Percentiles rank a stretch among this genome's conserved stretches.
Conservation (phyloP, 179 eudicot genomes). For the Beta lomatogona region DNA sequence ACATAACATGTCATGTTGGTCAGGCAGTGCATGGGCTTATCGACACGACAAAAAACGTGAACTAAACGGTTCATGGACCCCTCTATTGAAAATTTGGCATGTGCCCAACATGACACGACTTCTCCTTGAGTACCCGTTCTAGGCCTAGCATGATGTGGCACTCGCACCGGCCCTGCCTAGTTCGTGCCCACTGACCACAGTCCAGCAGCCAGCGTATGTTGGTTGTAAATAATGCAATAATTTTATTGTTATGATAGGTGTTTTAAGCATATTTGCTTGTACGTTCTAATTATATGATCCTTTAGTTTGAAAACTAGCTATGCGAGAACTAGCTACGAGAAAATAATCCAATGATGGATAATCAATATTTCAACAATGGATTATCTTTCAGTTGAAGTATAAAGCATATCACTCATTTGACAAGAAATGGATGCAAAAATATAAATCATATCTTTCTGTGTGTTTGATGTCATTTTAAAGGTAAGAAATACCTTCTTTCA, state of each 20-base stretch:
- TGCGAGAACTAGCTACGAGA: background rate
- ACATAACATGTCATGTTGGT: no score
- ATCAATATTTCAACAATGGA: background rate
- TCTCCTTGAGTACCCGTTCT: no score
- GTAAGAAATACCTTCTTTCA: background rate
- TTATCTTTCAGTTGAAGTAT: background rate
- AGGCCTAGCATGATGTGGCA: no score
- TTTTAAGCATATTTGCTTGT: background rate
- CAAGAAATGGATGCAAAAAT: background rate
- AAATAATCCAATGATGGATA: background rate
- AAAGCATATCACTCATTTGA: background rate
- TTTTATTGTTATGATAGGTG: background rate
- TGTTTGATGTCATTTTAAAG: constrained; percentile 20
- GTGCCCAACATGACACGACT: no score
- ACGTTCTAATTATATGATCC: background rate
- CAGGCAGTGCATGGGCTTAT: no score
- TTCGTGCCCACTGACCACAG: no score
- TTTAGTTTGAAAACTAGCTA: background rate
- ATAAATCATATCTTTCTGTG: background rate
- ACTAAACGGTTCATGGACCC: no score
- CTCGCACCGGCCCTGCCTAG: no score
- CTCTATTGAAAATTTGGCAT: no score
- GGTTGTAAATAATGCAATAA: background rate
- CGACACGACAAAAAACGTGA: no score
- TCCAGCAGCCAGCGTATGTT: no score